Base-by-base conservation (phyloP, 192 early-diverging fungal species). In the Coemansia sp. region DNA sequence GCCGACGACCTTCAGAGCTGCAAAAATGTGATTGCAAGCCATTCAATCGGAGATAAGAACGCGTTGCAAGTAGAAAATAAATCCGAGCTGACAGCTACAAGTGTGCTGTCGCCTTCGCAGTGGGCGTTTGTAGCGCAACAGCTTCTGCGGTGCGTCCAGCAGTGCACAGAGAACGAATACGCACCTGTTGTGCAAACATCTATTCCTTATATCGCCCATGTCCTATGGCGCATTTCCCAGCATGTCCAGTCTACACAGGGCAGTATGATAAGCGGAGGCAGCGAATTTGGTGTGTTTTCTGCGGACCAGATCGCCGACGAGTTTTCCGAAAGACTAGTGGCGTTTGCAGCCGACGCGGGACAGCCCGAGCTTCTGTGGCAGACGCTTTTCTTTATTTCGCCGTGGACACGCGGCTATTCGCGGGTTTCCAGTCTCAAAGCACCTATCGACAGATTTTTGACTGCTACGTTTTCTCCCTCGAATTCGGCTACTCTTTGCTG, bases 141-240 rank as follows among this genome's bases (percentile, higher is more conserved):
- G 8, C 53, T 83, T 56, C 63, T 83, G 5, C 51, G 48, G 38
- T 43, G 59, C 45, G 51, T 83, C 17, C 68, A 71, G 54, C 56
- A 65, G 22, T 52, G 62, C 59, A 64, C 66, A 0, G 57, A 65
- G 56, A 67, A 17, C 17, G 75, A 83, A n/a, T 20, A 48, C 12
- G 60, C 58, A 3, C 66, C 34, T 11, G 20, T 68, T 20, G 4
- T 57, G 14, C 53, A 37, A 32, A 33, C 58, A 4, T 52, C 66
- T 14, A 54, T 83, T 14, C 80, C 80, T 18, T 83, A 83, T n/a
- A 68, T 77, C 20, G 53, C 72, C 7, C 60, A 69, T 45, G 45
- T 43, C 18, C 51, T 83, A 14, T 74, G 63, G 59, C 54, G 35
- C 28, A 76, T 67, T 17, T 64, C 28, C 34, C 43, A 14, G 22